Conservation (phyloP, 805 yeast species). For the Priceomyces haplophilus region DNA sequence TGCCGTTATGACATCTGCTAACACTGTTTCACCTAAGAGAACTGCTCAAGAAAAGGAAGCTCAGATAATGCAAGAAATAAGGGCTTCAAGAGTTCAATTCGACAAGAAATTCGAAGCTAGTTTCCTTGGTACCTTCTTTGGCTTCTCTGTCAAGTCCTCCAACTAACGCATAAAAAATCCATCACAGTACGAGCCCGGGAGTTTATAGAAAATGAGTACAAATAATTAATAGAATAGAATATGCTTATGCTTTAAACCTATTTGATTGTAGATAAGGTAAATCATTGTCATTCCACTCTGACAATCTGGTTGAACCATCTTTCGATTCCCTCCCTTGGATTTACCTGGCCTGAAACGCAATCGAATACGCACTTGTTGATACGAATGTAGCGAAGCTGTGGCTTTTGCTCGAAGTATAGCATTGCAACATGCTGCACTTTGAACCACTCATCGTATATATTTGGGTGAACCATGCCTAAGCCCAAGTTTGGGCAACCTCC, state of each 20-base stretch:
- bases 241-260: neutral
- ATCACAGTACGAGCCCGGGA: neutral
- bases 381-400: conserved; percentile 38
- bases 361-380: conserved; percentile 52
- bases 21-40: conserved; percentile 13
- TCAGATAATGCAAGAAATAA: conserved; percentile 43
- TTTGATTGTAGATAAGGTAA: too few relatives aligned
- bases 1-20: conserved; percentile 1
- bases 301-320: conserved; percentile 44
- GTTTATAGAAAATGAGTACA: neutral
- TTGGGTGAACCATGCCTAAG: conserved; percentile 50
- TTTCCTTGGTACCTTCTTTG: conserved; percentile 41
- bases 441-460: conserved; percentile 55
- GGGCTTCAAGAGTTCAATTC: conserved; percentile 30
- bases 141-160: conserved; percentile 16
- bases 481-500: conserved; percentile 57
- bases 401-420: conserved; percentile 29
- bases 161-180: neutral
- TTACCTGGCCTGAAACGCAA: conserved; percentile 20
- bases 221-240: neutral
- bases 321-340: conserved; percentile 46
- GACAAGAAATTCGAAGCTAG: conserved; percentile 41
- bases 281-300: conserved; percentile 17
- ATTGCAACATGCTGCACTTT: conserved; percentile 53
- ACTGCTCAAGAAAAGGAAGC: conserved; percentile 46